A percentile compares a stretch with the other conserved stretches of the same genome.
Conservation (phyloP, 345 rosid genomes). For the Aquilaria malaccensis region DNA sequence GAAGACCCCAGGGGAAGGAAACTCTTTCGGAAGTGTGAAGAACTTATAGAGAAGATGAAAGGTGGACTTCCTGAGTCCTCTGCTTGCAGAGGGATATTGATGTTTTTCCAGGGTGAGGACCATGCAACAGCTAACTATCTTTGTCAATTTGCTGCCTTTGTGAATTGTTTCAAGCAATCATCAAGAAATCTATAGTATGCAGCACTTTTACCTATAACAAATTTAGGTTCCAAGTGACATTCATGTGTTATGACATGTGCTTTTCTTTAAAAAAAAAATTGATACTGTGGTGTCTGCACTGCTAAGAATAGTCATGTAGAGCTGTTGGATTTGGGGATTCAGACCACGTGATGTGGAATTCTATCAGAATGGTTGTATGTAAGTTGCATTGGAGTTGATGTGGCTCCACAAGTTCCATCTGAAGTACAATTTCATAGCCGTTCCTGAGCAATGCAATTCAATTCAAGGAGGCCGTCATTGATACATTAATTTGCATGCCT, state of each 20-base stretch:
- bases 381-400: no score
- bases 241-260: neutral
- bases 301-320: no score
- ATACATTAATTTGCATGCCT: no score
- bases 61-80: conserved; percentile 61
- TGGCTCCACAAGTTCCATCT: no score
- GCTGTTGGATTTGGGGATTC: no score
- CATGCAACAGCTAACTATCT: neutral
- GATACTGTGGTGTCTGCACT: no score
- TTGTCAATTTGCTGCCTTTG: neutral
- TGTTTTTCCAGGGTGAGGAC: conserved; percentile 78
- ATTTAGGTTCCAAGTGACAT: neutral
- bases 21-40: conserved; percentile 87
- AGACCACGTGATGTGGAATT: no score
- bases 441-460: no score
- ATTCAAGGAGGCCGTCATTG: no score
- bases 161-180: neutral
- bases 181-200: neutral
- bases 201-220: no score
- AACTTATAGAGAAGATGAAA: conserved; percentile 76
- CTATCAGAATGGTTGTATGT: no score
- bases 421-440: no score
- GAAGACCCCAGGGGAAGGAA: conserved; percentile 85
- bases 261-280: neutral
- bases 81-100: conserved; percentile 67